Evolutionary conservation across 331 rosid species (phyloP), one percentile per base, ranked within the genome.

Genomic region (Cydonia oblonga): DNA sequence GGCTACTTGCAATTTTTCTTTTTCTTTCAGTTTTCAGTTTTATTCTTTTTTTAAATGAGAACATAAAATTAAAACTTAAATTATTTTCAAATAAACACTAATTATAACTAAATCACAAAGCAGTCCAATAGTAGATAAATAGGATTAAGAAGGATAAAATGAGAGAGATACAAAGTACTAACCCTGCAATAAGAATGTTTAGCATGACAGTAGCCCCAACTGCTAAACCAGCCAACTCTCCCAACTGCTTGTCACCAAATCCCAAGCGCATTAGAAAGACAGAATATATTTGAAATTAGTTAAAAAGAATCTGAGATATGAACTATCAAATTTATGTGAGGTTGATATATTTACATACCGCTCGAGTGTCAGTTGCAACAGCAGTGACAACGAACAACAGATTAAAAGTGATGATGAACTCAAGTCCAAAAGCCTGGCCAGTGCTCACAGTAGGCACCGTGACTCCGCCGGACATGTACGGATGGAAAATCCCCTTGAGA

Each of bases 181-280:
- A 93, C 98, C 98, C 98, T 7, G 98, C 82, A 1, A 93, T 82
- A 29, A 93, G 95, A 84, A 91, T 89, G 82, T 93, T 93, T 64
- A 93, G 90, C 89, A 91, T 75, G 54, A 93, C 98, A 1, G 96
- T 87, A 26, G 98, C 98, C n/a, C 98, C 98, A 32, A 93, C 98
- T 62, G 97, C 98, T 66, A 93, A 82, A 6, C 98, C 98, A 1
- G 98, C 98, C 79, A 93, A 79, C 74, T 93, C 98, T 72, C 98
- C 98, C 61, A 93, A 93, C 97, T 92, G 84, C 78, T 35, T 29
- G 25, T 4, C 58, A 69, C 25, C 29, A 28, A 68, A 40, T 38
- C 4, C 12, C n/a, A 9, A 9, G 22, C 22, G 2, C 53, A 40
- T 40, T 11, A 66, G 32, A 32, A 66, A 74, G n/a, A 68, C 6